Evolutionary conservation across 805 yeast genomes (phyloP), one percentile per base, ranked within the genome.

Genomic region (Cyberlindnera euphorbiiphila): DNA sequence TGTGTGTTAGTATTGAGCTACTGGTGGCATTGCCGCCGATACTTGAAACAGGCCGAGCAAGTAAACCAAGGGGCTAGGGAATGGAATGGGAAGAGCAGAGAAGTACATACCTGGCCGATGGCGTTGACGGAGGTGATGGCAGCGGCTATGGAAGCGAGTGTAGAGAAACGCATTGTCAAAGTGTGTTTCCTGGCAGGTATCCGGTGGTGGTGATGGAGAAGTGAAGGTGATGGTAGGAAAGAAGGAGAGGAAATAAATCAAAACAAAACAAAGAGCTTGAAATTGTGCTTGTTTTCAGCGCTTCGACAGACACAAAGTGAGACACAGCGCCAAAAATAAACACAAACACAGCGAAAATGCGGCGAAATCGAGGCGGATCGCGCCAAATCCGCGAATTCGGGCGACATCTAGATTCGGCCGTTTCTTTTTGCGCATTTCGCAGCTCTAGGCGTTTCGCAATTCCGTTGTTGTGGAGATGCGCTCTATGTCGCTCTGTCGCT

Each of bases 91-190:
- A 25, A 19, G 9, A 15, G 2, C n/a, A n/a, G n/a, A n/a, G n/a
- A n/a, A n/a, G n/a, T n/a, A 50, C 54, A 29, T 65, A 66, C 71
- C 35, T 73, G 75, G 52, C 86, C 87, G 28, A 74, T 56, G 47
- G 86, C 88, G 36, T 65, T 54, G 43, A 63, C 80, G 24, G 74
- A 63, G 12, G 76, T 54, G 32, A 71, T 55, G 36, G 71, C 68
- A 34, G 75, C 64, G 38, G 81, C 72, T 40, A 73, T 16, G 14
- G 53, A 39, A 21, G 51, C 31, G 16, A 53, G 22, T 13, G 55
- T 42, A 23, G 50, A 25, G 34, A 49, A 41, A 39, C 50, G 53
- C 57, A 53, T 53, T n/a, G 19, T 38, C 25, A 9, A 4, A 12
- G 12, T 24, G 16, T 25, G 34, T 24, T 20, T 9, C 15, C 14